Conservation (phyloP, 202 grass and related monocot genomes). For the Carex sylvatica region DNA sequence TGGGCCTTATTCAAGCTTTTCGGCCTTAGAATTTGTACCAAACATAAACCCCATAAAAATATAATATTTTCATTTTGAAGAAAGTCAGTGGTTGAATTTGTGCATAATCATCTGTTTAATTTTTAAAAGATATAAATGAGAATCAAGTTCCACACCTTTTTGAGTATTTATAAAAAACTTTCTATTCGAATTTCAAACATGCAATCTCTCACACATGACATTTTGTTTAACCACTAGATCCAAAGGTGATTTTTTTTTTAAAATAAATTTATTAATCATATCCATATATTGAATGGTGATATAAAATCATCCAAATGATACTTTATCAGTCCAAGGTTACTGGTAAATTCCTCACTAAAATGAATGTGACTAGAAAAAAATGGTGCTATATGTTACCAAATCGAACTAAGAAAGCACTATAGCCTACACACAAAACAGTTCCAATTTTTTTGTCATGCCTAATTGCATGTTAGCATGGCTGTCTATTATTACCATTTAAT, state of each 20-base stretch:
- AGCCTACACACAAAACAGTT: not conserved
- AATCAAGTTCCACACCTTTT: too few relatives aligned
- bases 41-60: not conserved
- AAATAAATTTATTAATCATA: too few relatives aligned
- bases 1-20: not conserved
- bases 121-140: too few relatives aligned
- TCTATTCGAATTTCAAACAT: too few relatives aligned
- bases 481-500: slow-evolving; percentile 21
- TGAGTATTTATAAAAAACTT: too few relatives aligned
- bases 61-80: too few relatives aligned
- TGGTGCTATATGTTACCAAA: not conserved
- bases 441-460: not conserved
- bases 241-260: too few relatives aligned
- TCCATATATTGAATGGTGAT: too few relatives aligned
- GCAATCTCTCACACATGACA: too few relatives aligned
- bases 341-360: not conserved
- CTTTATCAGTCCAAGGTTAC: not conserved
- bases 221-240: too few relatives aligned
- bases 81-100: too few relatives aligned
- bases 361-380: not conserved
- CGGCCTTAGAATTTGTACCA: not conserved
- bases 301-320: not conserved
- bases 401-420: not conserved
- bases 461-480: not conserved
- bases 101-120: too few relatives aligned